Percentiles rank a stretch among this genome's conserved stretches.
Conservation (phyloP, 257 asterid species). For the Cruciata laevipes region DNA sequence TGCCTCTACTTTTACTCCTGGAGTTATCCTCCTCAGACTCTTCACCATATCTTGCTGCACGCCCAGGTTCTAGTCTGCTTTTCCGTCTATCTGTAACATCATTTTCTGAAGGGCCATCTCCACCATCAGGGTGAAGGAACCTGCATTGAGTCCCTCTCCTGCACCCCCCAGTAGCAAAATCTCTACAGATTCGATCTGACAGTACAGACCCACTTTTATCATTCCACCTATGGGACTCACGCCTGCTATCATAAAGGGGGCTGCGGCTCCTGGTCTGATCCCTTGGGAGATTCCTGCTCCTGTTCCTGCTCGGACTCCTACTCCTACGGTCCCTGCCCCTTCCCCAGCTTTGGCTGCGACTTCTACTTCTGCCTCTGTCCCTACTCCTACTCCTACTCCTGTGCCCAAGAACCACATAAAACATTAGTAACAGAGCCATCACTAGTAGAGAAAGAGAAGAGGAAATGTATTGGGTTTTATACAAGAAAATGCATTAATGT, state of each 20-base stretch:
- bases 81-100: constrained; percentile 40
- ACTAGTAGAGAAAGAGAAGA: too few relatives aligned
- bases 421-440: constrained; percentile 9
- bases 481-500: background rate
- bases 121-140: constrained; percentile 49
- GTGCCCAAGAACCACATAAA: constrained; percentile 38
- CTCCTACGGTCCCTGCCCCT: constrained; percentile 41
- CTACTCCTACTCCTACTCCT: constrained; percentile 39
- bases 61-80: constrained; percentile 37
- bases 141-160: constrained; percentile 74
- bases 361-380: constrained; percentile 42
- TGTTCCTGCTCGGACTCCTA: constrained; percentile 39
- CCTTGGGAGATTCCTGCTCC: constrained; percentile 35
- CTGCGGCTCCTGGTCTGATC: constrained; percentile 51
- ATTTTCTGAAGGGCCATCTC: constrained; percentile 37
- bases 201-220: constrained; percentile 45
- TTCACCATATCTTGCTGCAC: constrained; percentile 32
- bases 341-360: constrained; percentile 52
- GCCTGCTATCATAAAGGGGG: constrained; percentile 42
- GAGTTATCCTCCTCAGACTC: constrained; percentile 44
- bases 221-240: constrained; percentile 47
- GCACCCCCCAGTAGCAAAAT: constrained; percentile 56
- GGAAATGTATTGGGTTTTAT: background rate
- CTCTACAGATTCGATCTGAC: constrained; percentile 59
- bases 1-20: constrained; percentile 39